Conservation (phyloP, 768 basidiomycete genomes). For the Amanita thiersii region DNA sequence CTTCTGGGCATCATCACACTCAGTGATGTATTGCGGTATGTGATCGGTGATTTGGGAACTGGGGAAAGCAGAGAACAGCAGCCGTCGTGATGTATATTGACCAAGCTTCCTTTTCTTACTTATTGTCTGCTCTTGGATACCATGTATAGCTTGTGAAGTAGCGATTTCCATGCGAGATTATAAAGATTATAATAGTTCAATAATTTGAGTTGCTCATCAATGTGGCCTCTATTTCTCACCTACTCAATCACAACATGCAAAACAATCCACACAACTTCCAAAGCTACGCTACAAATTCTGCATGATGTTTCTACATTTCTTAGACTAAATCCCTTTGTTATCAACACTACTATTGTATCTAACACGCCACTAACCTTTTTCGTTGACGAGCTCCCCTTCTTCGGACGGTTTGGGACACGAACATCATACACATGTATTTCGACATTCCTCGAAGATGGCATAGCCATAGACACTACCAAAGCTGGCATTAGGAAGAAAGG, state of each 20-base stretch:
- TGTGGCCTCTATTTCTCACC: slow-evolving; percentile 25
- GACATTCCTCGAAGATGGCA: slow-evolving; percentile 16
- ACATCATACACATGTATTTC: slow-evolving; percentile 20
- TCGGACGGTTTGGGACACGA: slow-evolving; percentile 16
- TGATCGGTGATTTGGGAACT: slow-evolving; percentile 71
- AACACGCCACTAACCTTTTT: slow-evolving; percentile 20
- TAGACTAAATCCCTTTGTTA: slow-evolving; percentile 21
- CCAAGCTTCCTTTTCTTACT: slow-evolving; percentile 1
- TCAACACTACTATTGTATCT: slow-evolving; percentile 17
- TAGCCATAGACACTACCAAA: slow-evolving; percentile 16
- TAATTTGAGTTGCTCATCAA: too few species aligned
- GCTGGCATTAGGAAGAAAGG: slow-evolving; percentile 17
- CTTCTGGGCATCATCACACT: slow-evolving; percentile 83
- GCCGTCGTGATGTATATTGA: slow-evolving; percentile 1
- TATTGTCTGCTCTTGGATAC: slow-evolving; percentile 6
- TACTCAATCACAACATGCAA: slow-evolving; percentile 18
- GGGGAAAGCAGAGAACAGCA: slow-evolving; percentile 39
- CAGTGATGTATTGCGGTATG: slow-evolving; percentile 80
- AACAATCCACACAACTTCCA: slow-evolving; percentile 15
- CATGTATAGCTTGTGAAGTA: slow-evolving; percentile 1
- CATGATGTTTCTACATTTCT: slow-evolving; percentile 24
- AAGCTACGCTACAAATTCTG: slow-evolving; percentile 18
- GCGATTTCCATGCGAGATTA: too few species aligned
- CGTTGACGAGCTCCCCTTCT: slow-evolving; percentile 20
- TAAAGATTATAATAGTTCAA: too few species aligned